Evolutionary conservation across 164 flowering plant species (phyloP).

Genomic region (Taxillus chinensis): DNA sequence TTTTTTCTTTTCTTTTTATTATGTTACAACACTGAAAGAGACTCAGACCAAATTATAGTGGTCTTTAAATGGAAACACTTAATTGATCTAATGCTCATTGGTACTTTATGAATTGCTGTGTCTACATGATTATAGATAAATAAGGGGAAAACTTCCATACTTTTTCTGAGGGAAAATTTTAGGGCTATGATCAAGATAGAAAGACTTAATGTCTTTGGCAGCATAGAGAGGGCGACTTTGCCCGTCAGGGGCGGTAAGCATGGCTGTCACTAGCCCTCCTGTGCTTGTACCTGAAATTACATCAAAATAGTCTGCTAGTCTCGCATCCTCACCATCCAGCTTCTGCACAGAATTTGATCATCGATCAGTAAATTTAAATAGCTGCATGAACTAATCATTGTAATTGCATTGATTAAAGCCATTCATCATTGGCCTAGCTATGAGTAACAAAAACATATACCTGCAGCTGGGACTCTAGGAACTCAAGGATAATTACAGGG

Average conservation of each 20-base stretch:
- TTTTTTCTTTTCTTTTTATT: too few species aligned
- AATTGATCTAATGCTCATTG: too few species aligned
- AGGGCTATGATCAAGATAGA: constrained; percentile 22
- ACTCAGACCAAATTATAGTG: too few species aligned
- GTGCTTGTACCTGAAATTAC: constrained; percentile 35
- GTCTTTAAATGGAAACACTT: too few species aligned
- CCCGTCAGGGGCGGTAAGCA: constrained; percentile 22
- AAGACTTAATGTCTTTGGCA: constrained; percentile 23
- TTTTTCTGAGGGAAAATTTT: constrained; percentile 23
- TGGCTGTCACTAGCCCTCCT: constrained; percentile 29
- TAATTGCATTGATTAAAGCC: too few species aligned
- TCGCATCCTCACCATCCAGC: constrained; percentile 25
- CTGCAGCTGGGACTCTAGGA: constrained; percentile 17
- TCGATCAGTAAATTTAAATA: too few species aligned
- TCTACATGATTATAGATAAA: background rate
- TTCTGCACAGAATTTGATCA: constrained; percentile 9
- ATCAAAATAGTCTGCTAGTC: constrained; percentile 30
- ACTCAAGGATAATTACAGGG: constrained; percentile 17
- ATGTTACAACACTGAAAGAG: too few species aligned
- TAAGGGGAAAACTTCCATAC: constrained; percentile 1
- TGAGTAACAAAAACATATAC: background rate
- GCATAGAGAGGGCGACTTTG: constrained; percentile 25
- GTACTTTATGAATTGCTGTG: too few species aligned
- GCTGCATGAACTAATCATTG: too few species aligned
- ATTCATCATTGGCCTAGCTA: too few species aligned